Percentiles rank a stretch among this genome's conserved stretches.
Evolutionary conservation across 1,284 basidiomycete genomes (phyloP).

Genomic region (Wallemia hederae): DNA sequence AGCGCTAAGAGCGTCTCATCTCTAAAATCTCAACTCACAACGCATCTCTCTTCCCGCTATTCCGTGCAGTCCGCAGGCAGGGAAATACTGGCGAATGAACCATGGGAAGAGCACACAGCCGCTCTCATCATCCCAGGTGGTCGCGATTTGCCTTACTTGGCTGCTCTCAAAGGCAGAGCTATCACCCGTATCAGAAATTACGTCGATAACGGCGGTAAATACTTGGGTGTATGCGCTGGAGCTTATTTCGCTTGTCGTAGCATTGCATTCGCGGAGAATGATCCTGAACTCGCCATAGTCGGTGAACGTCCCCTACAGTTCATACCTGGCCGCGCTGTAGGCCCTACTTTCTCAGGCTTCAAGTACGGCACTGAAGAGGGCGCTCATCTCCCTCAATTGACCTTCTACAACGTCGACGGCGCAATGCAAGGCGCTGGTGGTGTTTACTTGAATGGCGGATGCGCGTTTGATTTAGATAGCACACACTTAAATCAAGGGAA

Average conservation of each 20-base stretch:
- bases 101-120: conserved; percentile 44
- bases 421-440: conserved; percentile 3
- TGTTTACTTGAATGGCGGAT: conserved; percentile 28
- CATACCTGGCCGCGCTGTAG: conserved; percentile 25
- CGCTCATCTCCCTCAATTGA: conserved; percentile 16
- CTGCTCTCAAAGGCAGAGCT: conserved; percentile 18
- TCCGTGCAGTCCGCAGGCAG: conserved; percentile 37
- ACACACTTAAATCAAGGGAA: neutral
- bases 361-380: conserved; percentile 22
- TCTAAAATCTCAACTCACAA: neutral
- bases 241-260: conserved; percentile 23
- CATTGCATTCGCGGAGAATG: conserved; percentile 23
- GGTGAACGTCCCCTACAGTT: conserved; percentile 26
- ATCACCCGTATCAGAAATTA: conserved; percentile 28
- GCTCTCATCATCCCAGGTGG: conserved; percentile 45
- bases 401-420: conserved; percentile 11
- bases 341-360: conserved; percentile 28
- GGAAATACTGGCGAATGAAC: conserved; percentile 29
- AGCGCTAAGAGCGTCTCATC: neutral
- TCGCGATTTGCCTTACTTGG: conserved; percentile 22
- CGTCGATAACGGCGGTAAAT: conserved; percentile 35
- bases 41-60: conserved; percentile 38
- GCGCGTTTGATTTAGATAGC: conserved; percentile 17
- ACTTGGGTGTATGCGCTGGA: conserved; percentile 34
- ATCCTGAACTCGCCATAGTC: conserved; percentile 19